A percentile compares a stretch with the other conserved stretches of the same genome.
Conservation (phyloP, 768 basidiomycete species). For the Suillus cothurnatus region DNA sequence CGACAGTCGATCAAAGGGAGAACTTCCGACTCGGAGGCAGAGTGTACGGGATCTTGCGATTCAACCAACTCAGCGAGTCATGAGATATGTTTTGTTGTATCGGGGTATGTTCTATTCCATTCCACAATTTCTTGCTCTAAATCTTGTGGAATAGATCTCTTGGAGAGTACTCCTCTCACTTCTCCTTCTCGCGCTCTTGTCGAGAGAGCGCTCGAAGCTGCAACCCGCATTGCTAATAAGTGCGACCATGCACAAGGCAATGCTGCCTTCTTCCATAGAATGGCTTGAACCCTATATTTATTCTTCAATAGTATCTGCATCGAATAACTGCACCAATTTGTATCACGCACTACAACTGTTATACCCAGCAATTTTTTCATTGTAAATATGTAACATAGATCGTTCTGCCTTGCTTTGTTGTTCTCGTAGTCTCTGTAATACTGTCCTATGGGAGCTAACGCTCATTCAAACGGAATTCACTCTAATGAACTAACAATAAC, state of each 20-base stretch:
- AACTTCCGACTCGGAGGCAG: slow-evolving; percentile 21
- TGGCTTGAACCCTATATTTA: background rate
- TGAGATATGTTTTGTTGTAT: slow-evolving; percentile 62
- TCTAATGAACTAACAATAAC: slow-evolving; percentile 25
- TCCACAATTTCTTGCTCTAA: slow-evolving; percentile 9
- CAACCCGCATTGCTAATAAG: slow-evolving; percentile 57
- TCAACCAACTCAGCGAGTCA: slow-evolving; percentile 63
- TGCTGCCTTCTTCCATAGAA: slow-evolving; percentile 40
- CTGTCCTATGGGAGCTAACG: background rate
- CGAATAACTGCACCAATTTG: background rate
- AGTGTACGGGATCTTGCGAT: slow-evolving; percentile 62
- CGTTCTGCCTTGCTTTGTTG: background rate
- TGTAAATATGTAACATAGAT: background rate
- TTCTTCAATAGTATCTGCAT: background rate
- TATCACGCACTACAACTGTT: background rate
- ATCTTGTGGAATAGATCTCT: slow-evolving; percentile 43
- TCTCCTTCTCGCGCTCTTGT: slow-evolving; percentile 55
- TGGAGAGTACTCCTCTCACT: slow-evolving; percentile 48
- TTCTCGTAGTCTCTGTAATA: background rate
- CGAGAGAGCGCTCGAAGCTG: slow-evolving; percentile 58
- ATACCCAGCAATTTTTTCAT: slow-evolving; percentile 1
- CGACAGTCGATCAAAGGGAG: slow-evolving; percentile 2
- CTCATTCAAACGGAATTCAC: background rate
- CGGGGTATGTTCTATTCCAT: slow-evolving; percentile 44
- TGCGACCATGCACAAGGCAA: slow-evolving; percentile 66